These are phyloP conservation scores for Hymenoscyphus scutula DNA, from an alignment of 2,329 filamentous ascomycete genomes.

Conservation along the genomic window DNA sequence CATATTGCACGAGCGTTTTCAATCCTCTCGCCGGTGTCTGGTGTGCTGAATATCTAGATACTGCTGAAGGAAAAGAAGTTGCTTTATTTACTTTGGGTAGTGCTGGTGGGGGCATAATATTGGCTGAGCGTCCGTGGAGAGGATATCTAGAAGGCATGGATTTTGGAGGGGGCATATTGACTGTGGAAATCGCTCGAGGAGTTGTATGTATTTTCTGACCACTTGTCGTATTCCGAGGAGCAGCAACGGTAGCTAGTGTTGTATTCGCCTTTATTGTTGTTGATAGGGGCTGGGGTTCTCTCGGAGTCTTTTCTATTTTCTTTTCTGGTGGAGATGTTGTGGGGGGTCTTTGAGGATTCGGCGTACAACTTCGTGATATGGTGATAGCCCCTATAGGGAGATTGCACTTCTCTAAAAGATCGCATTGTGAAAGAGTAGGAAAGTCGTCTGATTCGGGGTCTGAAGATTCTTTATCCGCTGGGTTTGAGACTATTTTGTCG, in stretches of 20 bases:
- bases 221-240: not conserved
- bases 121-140: conserved; percentile 16
- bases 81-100: not conserved
- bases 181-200: not conserved
- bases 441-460: conserved; percentile 34
- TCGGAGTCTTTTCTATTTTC: conserved; percentile 13
- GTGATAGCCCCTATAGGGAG: not conserved
- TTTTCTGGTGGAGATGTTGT: not conserved
- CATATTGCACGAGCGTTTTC: not conserved
- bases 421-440: conserved; percentile 31
- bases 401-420: conserved; percentile 26
- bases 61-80: not conserved
- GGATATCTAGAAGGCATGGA: not conserved
- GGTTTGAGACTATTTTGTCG: not conserved
- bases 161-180: not conserved
- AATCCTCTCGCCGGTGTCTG: not conserved
- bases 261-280: conserved; percentile 18
- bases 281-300: conserved; percentile 21
- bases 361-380: not conserved
- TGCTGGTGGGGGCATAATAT: conserved; percentile 20
- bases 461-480: not conserved
- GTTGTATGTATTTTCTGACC: not conserved
- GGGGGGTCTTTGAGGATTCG: not conserved
- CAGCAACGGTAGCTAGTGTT: not conserved
- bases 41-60: not conserved